Conservation (phyloP, 1,139 yeast genomes). For the Magnusiomyces paraingens region DNA sequence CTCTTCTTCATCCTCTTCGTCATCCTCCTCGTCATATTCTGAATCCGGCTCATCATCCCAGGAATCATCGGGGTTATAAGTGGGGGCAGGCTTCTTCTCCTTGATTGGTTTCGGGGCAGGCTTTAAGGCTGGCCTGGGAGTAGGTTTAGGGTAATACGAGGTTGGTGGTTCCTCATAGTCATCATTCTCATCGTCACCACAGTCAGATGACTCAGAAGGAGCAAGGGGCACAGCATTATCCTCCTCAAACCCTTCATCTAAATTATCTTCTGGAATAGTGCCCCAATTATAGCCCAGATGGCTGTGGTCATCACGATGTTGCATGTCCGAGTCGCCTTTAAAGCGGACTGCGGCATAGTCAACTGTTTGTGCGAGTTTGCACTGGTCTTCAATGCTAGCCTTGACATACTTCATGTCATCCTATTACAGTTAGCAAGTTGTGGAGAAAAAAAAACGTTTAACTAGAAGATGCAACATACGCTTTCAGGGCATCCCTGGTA, state of each 20-base stretch:
- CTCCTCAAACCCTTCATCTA: neutral
- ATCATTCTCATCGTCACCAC: constrained; percentile 1
- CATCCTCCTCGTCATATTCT: constrained; percentile 1
- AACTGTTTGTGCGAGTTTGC: constrained; percentile 11
- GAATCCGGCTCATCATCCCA: constrained; percentile 8
- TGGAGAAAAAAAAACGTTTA: too few species aligned
- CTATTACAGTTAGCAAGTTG: constrained; percentile 1
- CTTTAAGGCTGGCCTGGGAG: too few species aligned
- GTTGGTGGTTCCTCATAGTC: neutral
- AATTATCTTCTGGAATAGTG: neutral
- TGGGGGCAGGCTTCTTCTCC: too few species aligned
- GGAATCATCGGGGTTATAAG: constrained; percentile 4
- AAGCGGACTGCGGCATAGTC: constrained; percentile 20
- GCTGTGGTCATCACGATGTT: constrained; percentile 23
- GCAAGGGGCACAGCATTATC: neutral
- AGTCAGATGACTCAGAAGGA: neutral
- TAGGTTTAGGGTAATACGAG: too few species aligned
- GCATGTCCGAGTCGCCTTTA: constrained; percentile 24
- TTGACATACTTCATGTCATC: constrained; percentile 4
- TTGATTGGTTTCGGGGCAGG: too few species aligned
- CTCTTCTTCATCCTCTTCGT: neutral
- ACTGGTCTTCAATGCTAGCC: constrained; percentile 15
- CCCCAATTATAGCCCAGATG: constrained; percentile 10
- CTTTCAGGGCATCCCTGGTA: constrained; percentile 19
- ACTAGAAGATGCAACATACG: constrained; percentile 13